phyloP scores from a whole-genome alignment of 345 rosid genomes.

The Gossypium australe region DNA sequence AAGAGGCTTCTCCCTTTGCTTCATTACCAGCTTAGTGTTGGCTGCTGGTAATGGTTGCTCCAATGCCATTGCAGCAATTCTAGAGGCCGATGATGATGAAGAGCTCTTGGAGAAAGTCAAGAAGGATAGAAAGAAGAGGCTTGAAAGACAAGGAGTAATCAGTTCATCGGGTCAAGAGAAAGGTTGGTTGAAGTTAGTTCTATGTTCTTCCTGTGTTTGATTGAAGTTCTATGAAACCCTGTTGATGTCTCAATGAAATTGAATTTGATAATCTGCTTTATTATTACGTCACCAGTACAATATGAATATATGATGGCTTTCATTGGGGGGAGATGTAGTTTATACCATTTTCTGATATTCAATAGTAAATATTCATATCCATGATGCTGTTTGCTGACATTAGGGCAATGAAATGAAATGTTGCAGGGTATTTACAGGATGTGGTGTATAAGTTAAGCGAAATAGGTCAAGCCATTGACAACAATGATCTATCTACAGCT shows the following conservation, averaged over 20 bases:
- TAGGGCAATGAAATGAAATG: conserved; percentile 13
- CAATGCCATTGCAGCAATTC: conserved; percentile 66
- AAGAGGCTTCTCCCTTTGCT: conserved; percentile 48
- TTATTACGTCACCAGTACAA: not conserved
- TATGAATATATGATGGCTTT: not conserved
- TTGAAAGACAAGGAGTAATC: conserved; percentile 75
- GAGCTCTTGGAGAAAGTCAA: conserved; percentile 88
- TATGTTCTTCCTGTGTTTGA: not conserved
- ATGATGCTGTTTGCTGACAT: not conserved
- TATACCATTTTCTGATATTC: not conserved
- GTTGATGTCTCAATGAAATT: not conserved
- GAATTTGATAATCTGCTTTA: no score
- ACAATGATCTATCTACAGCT: conserved; percentile 63
- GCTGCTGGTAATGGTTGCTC: conserved; percentile 22
- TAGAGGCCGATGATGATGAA: conserved; percentile 88
- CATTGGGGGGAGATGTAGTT: not conserved
- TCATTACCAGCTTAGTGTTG: conserved; percentile 45
- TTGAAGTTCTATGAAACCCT: not conserved
- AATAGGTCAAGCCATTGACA: conserved; percentile 90
- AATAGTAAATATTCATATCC: not conserved
- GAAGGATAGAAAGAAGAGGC: conserved; percentile 74
- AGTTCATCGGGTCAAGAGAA: conserved; percentile 65
- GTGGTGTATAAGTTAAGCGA: conserved; percentile 81
- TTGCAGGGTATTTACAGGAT: conserved; percentile 82
- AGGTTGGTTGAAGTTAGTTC: conserved; percentile 30